Evolutionary conservation across 1,139 yeast genomes (phyloP), one percentile per base, ranked within the genome.

Genomic region (Kodamaea alishanica): DNA sequence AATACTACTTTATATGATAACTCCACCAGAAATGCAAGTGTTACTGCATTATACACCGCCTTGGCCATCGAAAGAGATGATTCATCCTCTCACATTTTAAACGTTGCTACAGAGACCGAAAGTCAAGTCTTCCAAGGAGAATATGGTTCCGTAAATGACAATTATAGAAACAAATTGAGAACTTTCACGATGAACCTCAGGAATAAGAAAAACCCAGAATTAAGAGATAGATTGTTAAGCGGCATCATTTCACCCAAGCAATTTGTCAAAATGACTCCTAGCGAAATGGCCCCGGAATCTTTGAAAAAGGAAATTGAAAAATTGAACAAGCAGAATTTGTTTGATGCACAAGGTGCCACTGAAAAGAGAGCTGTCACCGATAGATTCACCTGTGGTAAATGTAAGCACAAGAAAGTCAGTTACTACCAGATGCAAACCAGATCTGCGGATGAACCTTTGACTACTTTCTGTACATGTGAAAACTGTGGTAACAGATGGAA

Each of bases 401-500:
- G 98, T 76, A 92, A 90, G 65, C 92, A 89, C 60, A 88, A 90
- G 73, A 88, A 87, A 70, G 98, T 92, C 28, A 86, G 96, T 52
- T 92, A 92, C 62, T 92, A 89, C 65, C 98, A 92, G 68, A 78
- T 92, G 85, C 98, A 92, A 71, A 92, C 98, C 29, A 75, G 98
- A 63, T 86, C 96, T 42, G 98, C 98, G 23, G 98, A 92, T 78
- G 98, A 92, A 65, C 98, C 98, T 44, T 77, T 92, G 57, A 92
- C 98, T 6, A 92, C 98, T 2, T 92, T 92, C 60, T 92, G 97
- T 70, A 90, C 97, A 2, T 92, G 97, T 70, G 97, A 90, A 57
- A 86, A 82, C 51, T 92, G 98, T 71, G 97, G 97, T 50, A 88
- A 92, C 60, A 79, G 97, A 64, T 92, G 97, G 97, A 90, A 92